phyloP scores from a whole-genome alignment of 1,139 yeast species.

The Debaryomyces psychrophilus region DNA sequence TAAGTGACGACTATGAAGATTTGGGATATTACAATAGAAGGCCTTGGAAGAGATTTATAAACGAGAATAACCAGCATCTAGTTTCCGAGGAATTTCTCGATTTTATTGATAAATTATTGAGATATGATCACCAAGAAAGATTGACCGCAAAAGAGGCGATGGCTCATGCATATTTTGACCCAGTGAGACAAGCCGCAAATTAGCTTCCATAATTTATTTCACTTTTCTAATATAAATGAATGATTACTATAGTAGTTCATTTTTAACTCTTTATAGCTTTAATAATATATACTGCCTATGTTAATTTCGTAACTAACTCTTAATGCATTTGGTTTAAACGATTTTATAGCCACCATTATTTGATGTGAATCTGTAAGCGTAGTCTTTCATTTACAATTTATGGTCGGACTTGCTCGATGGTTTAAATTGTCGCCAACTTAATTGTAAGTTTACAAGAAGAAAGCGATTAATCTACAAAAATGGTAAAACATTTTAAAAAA shows the following conservation, averaged over 20 bases:
- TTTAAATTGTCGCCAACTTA: no score
- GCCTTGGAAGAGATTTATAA: slow-evolving; percentile 87
- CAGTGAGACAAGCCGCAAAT: slow-evolving; percentile 22
- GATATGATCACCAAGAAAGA: slow-evolving; percentile 94
- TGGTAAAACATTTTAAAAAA: no score
- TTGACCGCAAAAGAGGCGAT: slow-evolving; percentile 94
- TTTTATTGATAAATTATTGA: slow-evolving; percentile 76
- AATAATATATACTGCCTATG: background rate
- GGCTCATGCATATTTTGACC: slow-evolving; percentile 73
- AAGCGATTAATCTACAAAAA: no score
- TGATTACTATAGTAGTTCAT: background rate
- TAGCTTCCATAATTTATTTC: background rate
- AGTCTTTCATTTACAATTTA: no score
- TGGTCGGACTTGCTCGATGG: no score
- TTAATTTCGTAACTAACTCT: background rate
- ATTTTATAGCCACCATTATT: background rate
- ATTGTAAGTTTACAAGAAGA: no score
- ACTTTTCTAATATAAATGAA: background rate
- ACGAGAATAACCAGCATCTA: slow-evolving; percentile 69
- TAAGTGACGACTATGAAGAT: slow-evolving; percentile 84
- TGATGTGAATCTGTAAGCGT: background rate
- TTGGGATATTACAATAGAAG: slow-evolving; percentile 78
- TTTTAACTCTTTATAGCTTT: background rate
- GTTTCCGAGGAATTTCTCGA: slow-evolving; percentile 75
- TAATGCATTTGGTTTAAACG: background rate